A percentile compares a stretch with the other conserved stretches of the same genome.
Conservation (phyloP, 768 basidiomycete genomes). For the Leucocoprinus birnbaumii region DNA sequence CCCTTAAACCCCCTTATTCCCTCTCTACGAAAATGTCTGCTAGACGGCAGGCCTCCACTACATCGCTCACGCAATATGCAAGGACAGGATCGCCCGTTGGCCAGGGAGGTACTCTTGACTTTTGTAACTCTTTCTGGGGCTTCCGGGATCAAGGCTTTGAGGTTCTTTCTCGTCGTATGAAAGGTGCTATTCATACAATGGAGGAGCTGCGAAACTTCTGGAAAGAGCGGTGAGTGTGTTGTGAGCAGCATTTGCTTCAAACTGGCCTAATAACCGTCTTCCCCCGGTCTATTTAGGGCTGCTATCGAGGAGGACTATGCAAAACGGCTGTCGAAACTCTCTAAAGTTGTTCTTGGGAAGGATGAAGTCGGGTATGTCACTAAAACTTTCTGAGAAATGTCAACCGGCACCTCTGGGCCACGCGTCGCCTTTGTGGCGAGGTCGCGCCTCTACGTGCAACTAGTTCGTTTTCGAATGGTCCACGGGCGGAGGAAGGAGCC, state of each 20-base stretch:
- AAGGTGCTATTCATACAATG: slow-evolving; percentile 80
- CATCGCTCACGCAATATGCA: slow-evolving; percentile 72
- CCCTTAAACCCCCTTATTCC: slow-evolving; percentile 9
- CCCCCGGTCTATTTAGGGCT: slow-evolving; percentile 48
- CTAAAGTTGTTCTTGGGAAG: slow-evolving; percentile 72
- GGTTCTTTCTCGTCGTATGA: slow-evolving; percentile 86
- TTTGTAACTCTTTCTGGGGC: slow-evolving; percentile 98
- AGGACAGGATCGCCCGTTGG: slow-evolving; percentile 48
- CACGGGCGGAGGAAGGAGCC: background rate
- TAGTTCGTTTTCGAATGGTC: background rate
- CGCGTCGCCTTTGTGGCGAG: background rate
- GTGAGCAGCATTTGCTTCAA: background rate
- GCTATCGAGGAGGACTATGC: slow-evolving; percentile 95
- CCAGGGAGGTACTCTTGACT: slow-evolving; percentile 65
- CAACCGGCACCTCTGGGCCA: background rate
- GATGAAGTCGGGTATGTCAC: slow-evolving; percentile 90
- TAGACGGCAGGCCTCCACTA: slow-evolving; percentile 77
- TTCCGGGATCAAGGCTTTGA: slow-evolving; percentile 83
- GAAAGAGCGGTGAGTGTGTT: slow-evolving; percentile 80
- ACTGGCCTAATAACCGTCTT: slow-evolving; percentile 1
- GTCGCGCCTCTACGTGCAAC: background rate
- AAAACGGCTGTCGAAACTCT: slow-evolving; percentile 75
- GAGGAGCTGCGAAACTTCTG: slow-evolving; percentile 88
- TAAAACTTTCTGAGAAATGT: background rate
- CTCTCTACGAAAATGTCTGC: slow-evolving; percentile 52